Conservation (phyloP, 106 monocot genomes). For the Apostasia shenzhenica region DNA sequence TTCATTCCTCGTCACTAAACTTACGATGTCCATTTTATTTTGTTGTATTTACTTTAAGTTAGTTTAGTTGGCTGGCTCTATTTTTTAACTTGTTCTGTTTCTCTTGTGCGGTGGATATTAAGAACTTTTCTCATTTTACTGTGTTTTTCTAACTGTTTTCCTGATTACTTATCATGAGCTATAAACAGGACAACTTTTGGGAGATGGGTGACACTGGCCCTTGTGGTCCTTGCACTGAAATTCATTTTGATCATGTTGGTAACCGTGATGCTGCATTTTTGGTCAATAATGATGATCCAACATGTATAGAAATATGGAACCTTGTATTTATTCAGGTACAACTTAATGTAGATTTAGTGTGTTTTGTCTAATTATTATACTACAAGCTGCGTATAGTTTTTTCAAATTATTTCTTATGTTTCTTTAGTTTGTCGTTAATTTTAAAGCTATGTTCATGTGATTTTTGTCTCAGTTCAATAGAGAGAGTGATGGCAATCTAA, state of each 20-base stretch:
- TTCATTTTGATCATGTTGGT: constrained; percentile 93
- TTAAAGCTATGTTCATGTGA: not conserved
- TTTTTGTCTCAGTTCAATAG: constrained; percentile 67
- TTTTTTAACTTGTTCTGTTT: too few relatives aligned
- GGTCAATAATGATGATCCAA: constrained; percentile 97
- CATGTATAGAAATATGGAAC: constrained; percentile 98
- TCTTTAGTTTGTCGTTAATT: not conserved
- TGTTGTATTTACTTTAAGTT: too few relatives aligned
- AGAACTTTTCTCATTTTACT: too few relatives aligned
- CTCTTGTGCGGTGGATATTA: too few relatives aligned
- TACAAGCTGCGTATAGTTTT: too few relatives aligned
- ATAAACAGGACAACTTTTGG: constrained; percentile 93
- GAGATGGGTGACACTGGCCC: constrained; percentile 99
- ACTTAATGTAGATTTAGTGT: not conserved
- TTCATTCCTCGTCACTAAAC: too few relatives aligned
- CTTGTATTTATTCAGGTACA: constrained; percentile 96
- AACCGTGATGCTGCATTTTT: constrained; percentile 81
- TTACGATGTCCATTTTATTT: too few relatives aligned
- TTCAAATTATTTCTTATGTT: not conserved
- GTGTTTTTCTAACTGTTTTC: too few relatives aligned
- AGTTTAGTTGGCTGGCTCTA: too few relatives aligned
- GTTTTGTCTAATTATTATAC: too few relatives aligned
- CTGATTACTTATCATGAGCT: not conserved
- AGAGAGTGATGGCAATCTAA: constrained; percentile 75
- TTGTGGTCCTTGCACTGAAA: constrained; percentile 95